These are phyloP conservation scores for Neofusicoccum parvum DNA, from an alignment of 2,329 filamentous ascomycete genomes.

Conservation along the genomic window DNA sequence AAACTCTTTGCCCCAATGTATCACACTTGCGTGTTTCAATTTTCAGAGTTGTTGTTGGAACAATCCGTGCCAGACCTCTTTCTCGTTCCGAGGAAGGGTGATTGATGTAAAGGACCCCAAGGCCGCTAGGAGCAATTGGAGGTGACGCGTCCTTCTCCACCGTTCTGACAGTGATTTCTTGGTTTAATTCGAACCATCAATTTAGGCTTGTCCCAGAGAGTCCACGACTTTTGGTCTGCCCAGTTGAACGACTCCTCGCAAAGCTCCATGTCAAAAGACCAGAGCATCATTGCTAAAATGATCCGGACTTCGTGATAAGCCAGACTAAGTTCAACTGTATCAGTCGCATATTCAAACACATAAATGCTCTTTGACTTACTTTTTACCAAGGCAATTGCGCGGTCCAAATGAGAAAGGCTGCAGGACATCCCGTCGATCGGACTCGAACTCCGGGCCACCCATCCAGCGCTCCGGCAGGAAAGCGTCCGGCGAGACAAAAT, in stretches of 20 bases:
- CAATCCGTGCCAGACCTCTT: too few relatives aligned
- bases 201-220: slow-evolving; percentile 36
- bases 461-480: slow-evolving; percentile 41
- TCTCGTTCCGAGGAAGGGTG: too few relatives aligned
- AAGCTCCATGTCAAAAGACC: slow-evolving; percentile 42
- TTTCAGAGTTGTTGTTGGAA: too few relatives aligned
- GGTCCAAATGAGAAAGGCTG: slow-evolving; percentile 33
- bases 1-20: too few relatives aligned
- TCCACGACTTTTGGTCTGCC: slow-evolving; percentile 32
- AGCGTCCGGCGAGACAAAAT: slow-evolving; percentile 30
- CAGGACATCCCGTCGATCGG: slow-evolving; percentile 28
- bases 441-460: slow-evolving; percentile 27
- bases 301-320: slow-evolving; percentile 42
- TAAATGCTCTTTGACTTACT: slow-evolving; percentile 28
- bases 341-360: neutral
- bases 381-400: slow-evolving; percentile 37
- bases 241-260: slow-evolving; percentile 42
- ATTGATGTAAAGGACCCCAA: too few relatives aligned
- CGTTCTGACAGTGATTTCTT: too few relatives aligned
- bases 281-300: slow-evolving; percentile 43
- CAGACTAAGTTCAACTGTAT: slow-evolving; percentile 26
- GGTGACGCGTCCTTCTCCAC: too few relatives aligned
- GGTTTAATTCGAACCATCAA: slow-evolving; percentile 31
- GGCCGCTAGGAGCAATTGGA: too few relatives aligned
- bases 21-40: too few relatives aligned